These are phyloP conservation scores for Vickermania spadyakhi DNA, from an alignment of 208 protist species.

Conservation along the genomic window DNA sequence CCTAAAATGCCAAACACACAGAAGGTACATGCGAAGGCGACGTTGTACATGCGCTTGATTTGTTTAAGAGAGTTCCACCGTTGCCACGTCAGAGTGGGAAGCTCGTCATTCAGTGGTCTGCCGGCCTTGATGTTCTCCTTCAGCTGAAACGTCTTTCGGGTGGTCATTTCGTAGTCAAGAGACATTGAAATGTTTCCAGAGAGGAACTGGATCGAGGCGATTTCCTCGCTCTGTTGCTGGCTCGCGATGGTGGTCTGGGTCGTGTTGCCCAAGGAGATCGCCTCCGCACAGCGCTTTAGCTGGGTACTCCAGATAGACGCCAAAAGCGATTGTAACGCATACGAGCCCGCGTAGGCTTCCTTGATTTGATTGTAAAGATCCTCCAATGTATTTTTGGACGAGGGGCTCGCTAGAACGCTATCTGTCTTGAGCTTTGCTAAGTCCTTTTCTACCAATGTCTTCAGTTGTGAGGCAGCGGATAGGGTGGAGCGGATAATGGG, in stretches of 20 bases:
- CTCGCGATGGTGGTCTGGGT: background rate
- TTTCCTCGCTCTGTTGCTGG: background rate
- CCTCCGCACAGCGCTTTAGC: background rate
- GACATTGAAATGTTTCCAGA: background rate
- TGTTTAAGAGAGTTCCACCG: background rate
- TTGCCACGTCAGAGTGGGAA: background rate
- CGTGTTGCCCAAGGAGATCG: background rate
- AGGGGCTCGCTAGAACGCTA: background rate
- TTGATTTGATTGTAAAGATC: background rate
- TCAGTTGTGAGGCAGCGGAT: background rate
- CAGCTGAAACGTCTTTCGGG: background rate
- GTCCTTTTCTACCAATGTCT: background rate
- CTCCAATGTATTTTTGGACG: background rate
- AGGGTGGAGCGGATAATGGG: background rate
- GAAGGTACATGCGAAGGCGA: conserved; percentile 1
- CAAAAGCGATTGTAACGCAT: background rate
- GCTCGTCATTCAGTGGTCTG: background rate
- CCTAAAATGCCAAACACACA: background rate
- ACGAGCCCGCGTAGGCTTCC: background rate
- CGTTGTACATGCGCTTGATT: background rate
- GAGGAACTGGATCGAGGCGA: background rate
- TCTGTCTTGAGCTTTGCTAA: background rate
- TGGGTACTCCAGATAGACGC: background rate
- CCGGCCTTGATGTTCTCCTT: background rate
- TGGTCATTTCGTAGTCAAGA: background rate